Evolutionary conservation across 2,329 filamentous ascomycete species (phyloP).

Genomic region (Capronia coronata): DNA sequence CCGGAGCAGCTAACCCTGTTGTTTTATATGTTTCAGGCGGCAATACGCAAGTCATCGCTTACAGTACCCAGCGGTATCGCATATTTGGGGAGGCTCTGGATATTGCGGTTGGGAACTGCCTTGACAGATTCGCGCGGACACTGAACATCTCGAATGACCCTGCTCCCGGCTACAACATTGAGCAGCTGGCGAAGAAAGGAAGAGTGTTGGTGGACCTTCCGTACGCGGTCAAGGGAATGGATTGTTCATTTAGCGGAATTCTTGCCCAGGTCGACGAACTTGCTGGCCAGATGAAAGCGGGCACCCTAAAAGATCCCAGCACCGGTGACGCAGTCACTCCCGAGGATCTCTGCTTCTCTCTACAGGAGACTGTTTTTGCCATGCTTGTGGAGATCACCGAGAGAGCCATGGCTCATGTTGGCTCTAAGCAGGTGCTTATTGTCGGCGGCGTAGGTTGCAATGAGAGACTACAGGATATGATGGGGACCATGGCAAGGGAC

Average conservation of each 20-base stretch:
- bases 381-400: slow-evolving; percentile 99
- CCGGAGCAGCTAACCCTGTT: slow-evolving; percentile 81
- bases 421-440: slow-evolving; percentile 80
- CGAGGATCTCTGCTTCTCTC: slow-evolving; percentile 82
- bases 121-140: slow-evolving; percentile 90
- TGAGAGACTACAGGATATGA: slow-evolving; percentile 92
- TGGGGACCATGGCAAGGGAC: slow-evolving; percentile 89
- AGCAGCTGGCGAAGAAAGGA: slow-evolving; percentile 76
- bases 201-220: slow-evolving; percentile 71
- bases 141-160: slow-evolving; percentile 91
- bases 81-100: slow-evolving; percentile 98
- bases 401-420: slow-evolving; percentile 96
- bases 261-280: slow-evolving; percentile 74
- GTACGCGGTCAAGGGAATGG: slow-evolving; percentile 98
- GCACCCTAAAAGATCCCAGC: slow-evolving; percentile 42
- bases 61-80: slow-evolving; percentile 86
- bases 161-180: slow-evolving; percentile 95
- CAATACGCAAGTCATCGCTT: slow-evolving; percentile 97
- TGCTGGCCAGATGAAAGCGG: slow-evolving; percentile 58
- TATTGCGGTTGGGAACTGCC: slow-evolving; percentile 94
- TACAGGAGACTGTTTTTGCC: slow-evolving; percentile 91
- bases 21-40: slow-evolving; percentile 93
- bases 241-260: slow-evolving; percentile 92
- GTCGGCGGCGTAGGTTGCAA: slow-evolving; percentile 96
- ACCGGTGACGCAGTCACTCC: slow-evolving; percentile 57